phyloP scores from a whole-genome alignment of 176 grass and related monocot genomes.

The Tuctoria greenei region DNA sequence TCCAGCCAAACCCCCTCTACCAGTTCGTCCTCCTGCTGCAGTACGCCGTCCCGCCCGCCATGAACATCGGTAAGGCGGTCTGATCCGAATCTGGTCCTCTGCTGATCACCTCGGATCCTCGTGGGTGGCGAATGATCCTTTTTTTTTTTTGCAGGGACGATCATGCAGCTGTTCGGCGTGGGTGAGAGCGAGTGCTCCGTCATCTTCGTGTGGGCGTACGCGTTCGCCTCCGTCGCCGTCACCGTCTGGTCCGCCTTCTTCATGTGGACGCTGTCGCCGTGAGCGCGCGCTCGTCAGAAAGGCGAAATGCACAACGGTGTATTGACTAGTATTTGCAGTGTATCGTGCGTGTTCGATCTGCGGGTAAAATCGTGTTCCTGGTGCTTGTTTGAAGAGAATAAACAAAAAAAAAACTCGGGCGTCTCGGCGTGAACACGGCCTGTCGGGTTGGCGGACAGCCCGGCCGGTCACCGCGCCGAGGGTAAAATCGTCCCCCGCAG shows the following conservation, averaged over 20 bases:
- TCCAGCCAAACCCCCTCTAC: slow-evolving; percentile 69
- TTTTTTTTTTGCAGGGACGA: slow-evolving; percentile 54
- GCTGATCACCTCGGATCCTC: neutral
- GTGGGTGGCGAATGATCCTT: neutral
- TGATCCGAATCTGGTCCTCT: neutral
- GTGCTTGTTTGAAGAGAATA: too few relatives aligned
- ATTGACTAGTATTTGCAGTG: too few relatives aligned
- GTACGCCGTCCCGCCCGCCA: slow-evolving; percentile 74
- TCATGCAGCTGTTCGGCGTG: slow-evolving; percentile 67
- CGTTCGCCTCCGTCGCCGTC: slow-evolving; percentile 68
- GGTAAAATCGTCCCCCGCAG: too few relatives aligned
- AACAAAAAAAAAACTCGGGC: too few relatives aligned
- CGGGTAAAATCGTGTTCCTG: too few relatives aligned
- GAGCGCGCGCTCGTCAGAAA: too few relatives aligned
- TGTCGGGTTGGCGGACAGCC: too few relatives aligned
- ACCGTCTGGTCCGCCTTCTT: slow-evolving; percentile 84
- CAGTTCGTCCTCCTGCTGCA: slow-evolving; percentile 90
- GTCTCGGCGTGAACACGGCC: too few relatives aligned
- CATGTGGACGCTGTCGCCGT: slow-evolving; percentile 67
- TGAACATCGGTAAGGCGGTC: slow-evolving; percentile 69
- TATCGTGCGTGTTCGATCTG: too few relatives aligned
- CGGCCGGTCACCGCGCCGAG: too few relatives aligned
- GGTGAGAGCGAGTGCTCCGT: slow-evolving; percentile 85
- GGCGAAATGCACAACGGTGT: too few relatives aligned
- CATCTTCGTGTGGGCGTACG: slow-evolving; percentile 81